Percentiles rank a stretch among this genome's conserved stretches.
Conservation (phyloP, 2,329 filamentous ascomycete species). For the Paecilomyces variotii region DNA sequence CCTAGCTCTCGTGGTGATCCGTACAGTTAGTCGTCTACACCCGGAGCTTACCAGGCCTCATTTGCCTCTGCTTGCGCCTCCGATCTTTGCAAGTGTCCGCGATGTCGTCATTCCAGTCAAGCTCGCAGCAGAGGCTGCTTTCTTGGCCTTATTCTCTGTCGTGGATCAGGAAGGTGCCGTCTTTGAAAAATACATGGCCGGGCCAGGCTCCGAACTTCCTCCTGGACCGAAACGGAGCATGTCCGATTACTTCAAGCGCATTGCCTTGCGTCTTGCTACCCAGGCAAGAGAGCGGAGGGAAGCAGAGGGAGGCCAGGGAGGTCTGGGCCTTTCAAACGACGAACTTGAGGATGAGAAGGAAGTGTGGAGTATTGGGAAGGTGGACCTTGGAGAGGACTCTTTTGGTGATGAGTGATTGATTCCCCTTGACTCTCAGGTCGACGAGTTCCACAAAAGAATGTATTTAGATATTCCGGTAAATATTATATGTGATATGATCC, state of each 20-base stretch:
- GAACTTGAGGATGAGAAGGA: slow-evolving; percentile 92
- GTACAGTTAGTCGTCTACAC: slow-evolving; percentile 72
- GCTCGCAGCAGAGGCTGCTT: slow-evolving; percentile 86
- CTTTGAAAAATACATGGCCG: slow-evolving; percentile 83
- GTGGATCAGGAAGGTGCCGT: slow-evolving; percentile 77
- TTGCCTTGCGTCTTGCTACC: slow-evolving; percentile 72
- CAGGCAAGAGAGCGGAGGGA: slow-evolving; percentile 85
- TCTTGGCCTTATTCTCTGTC: slow-evolving; percentile 82
- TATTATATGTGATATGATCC: neutral
- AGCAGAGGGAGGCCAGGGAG: slow-evolving; percentile 81
- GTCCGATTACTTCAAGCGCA: slow-evolving; percentile 94
- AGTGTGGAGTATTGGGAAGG: slow-evolving; percentile 88
- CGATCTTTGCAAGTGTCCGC: slow-evolving; percentile 82
- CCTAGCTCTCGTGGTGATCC: slow-evolving; percentile 75
- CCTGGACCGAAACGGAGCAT: slow-evolving; percentile 77
- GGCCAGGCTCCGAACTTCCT: slow-evolving; percentile 57
- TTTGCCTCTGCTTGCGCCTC: slow-evolving; percentile 66
- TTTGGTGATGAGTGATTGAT: slow-evolving; percentile 26
- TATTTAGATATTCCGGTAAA: slow-evolving; percentile 8
- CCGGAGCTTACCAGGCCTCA: slow-evolving; percentile 77
- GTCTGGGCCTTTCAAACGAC: slow-evolving; percentile 78
- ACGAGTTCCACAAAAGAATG: slow-evolving; percentile 10
- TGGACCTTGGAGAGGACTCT: slow-evolving; percentile 62
- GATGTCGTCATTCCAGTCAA: slow-evolving; percentile 93
- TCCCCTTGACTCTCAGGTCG: neutral